Base-by-base conservation (phyloP, 1,139 yeast species). In the Hansenula lynferdii region DNA sequence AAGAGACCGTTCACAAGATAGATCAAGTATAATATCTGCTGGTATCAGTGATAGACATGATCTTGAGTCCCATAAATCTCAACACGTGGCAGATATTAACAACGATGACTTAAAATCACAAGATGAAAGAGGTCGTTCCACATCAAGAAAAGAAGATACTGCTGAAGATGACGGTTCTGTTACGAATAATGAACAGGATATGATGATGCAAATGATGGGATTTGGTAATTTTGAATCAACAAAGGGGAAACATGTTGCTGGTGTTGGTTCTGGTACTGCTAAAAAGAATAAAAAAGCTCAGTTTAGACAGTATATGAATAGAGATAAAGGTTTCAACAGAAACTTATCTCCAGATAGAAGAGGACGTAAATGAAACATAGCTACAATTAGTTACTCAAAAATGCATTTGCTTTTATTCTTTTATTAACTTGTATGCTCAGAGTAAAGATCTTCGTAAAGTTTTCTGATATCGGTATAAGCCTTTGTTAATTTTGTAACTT, bases 281-380 rank as follows among this genome's bases (percentile, higher is more conserved):
- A 64, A 67, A 30, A 65, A 62, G 44, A 66, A 68, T 31, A 66
- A 65, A 40, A 64, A 65, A 37, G 60, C 77, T 1, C 70, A 69
- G 34, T 80, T 74, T 53, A 67, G 87, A 42, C 87, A 80, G 59
- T 81, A 80, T 48, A 79, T 81, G 80, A 80, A 80, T 54, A 62
- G 85, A 31, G 64, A 60, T 9, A 74, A 74, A 41, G 85, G 85
- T 1, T 79, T 77, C 56, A 80, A 78, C 49, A 61, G 85, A 40
- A 73, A 77, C 1, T 56, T 80, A 36, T 77, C 84, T 12, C 84
- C 84, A 1, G 64, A 67, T 6, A 49, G 68, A n/a, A n/a, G n/a
- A n/a, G n/a, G n/a, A n/a, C n/a, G n/a, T n/a, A n/a, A n/a, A n/a
- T n/a, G n/a, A n/a, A n/a, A n/a, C n/a, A n/a, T n/a, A n/a, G 39